A percentile compares a stretch with the other conserved stretches of the same genome.
These are phyloP conservation scores for Escovopsis sp. DNA, from an alignment of 2,329 filamentous ascomycete genomes.

Conservation along the genomic window DNA sequence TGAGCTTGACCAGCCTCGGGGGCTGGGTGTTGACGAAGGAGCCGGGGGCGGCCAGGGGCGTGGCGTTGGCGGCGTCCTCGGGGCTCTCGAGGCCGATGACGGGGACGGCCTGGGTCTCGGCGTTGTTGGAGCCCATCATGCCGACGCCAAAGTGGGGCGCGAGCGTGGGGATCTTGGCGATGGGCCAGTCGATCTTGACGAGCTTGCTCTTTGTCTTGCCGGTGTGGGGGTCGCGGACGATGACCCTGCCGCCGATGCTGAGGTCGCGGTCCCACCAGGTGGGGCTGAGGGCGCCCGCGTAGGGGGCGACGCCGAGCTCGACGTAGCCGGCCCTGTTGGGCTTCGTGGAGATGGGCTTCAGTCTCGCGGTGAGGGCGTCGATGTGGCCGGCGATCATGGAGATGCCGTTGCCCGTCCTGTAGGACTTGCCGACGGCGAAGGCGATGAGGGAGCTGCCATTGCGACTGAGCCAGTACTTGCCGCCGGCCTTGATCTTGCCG, in stretches of 20 bases:
- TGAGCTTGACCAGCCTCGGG: constrained; percentile 67
- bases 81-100: constrained; percentile 80
- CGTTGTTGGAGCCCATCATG: constrained; percentile 54
- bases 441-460: constrained; percentile 79
- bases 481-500: constrained; percentile 55
- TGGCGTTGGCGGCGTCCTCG: constrained; percentile 21
- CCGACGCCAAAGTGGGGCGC: constrained; percentile 85
- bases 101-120: constrained; percentile 86
- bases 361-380: constrained; percentile 75
- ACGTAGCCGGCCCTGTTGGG: constrained; percentile 73
- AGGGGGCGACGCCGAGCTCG: constrained; percentile 84
- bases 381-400: constrained; percentile 86
- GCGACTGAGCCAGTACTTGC: constrained; percentile 77
- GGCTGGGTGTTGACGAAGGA: constrained; percentile 77
- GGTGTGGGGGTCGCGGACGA: constrained; percentile 57
- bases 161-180: constrained; percentile 81
- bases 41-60: constrained; percentile 41
- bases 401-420: constrained; percentile 72
- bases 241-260: constrained; percentile 74
- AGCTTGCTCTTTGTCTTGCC: constrained; percentile 69
- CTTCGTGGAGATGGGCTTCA: constrained; percentile 83
- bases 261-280: constrained; percentile 98
- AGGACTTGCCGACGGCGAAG: constrained; percentile 68
- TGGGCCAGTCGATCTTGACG: constrained; percentile 87
- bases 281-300: constrained; percentile 70